Evolutionary conservation across 1,284 basidiomycete genomes (phyloP).

Genomic region (Cutaneotrichosporon mucoides): DNA sequence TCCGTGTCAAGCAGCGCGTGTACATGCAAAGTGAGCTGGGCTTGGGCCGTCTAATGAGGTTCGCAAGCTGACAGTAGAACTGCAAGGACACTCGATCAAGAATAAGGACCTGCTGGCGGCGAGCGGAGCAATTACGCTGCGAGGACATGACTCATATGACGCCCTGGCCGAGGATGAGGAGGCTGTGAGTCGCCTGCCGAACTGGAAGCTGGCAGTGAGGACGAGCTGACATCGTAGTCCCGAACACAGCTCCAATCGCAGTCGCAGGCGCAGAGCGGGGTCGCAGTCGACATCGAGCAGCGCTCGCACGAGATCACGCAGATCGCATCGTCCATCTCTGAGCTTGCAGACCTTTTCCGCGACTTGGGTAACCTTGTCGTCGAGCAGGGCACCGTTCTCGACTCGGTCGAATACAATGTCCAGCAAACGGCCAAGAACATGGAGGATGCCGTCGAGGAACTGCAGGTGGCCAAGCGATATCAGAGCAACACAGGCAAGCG

Average conservation of each 20-base stretch:
- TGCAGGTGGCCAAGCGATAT: conserved; percentile 79
- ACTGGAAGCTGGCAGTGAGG: conserved; percentile 35
- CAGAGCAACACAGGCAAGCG: conserved; percentile 88
- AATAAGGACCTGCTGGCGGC: conserved; percentile 85
- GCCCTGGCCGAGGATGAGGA: conserved; percentile 80
- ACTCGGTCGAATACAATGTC: conserved; percentile 96
- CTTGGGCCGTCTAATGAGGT: too few species aligned
- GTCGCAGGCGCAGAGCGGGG: conserved; percentile 50
- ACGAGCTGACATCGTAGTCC: conserved; percentile 23
- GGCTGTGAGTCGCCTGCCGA: conserved; percentile 52
- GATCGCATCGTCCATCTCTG: conserved; percentile 87
- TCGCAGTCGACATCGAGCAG: conserved; percentile 56
- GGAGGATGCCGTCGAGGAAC: conserved; percentile 76
- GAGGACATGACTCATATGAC: conserved; percentile 70
- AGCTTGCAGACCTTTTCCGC: conserved; percentile 91
- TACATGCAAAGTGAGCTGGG: conserved; percentile 85
- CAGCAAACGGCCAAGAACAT: conserved; percentile 82
- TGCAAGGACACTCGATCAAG: conserved; percentile 91
- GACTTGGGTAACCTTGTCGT: conserved; percentile 90
- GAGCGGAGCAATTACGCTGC: conserved; percentile 69
- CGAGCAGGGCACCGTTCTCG: conserved; percentile 94
- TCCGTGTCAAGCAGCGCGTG: conserved; percentile 93
- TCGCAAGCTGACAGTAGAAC: conserved; percentile 54
- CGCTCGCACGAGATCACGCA: conserved; percentile 76
- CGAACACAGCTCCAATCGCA: conserved; percentile 42